A percentile compares a stretch with the other conserved stretches of the same genome.
phyloP scores from a whole-genome alignment of 202 grass and related monocot genomes.

The Digitaria exilis region DNA sequence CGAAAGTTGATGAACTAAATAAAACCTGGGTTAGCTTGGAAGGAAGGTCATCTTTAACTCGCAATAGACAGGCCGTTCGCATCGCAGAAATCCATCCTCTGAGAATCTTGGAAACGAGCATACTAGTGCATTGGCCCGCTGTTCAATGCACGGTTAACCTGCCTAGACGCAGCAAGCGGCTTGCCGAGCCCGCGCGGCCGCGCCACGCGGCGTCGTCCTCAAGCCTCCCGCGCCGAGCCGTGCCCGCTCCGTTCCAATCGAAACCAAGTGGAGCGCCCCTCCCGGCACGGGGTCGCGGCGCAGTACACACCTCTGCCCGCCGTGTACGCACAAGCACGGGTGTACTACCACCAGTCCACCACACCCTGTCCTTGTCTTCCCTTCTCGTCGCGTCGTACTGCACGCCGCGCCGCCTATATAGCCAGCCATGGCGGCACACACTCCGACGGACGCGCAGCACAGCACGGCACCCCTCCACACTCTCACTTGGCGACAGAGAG shows the following conservation, averaged over 20 bases:
- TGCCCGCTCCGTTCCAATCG: neutral
- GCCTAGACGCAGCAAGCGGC: neutral
- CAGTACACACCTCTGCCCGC: slow-evolving; percentile 19
- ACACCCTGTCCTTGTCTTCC: neutral
- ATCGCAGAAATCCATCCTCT: neutral
- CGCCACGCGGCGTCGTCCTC: no score
- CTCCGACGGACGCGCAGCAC: neutral
- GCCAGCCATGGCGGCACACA: neutral
- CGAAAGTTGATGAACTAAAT: no score
- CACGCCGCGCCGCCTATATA: slow-evolving; percentile 3
- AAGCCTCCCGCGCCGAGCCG: neutral
- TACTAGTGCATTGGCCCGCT: neutral
- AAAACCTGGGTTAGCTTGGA: no score
- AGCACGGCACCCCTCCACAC: neutral
- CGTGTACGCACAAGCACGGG: slow-evolving; percentile 3
- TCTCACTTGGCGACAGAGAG: neutral
- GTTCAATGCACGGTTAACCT: neutral
- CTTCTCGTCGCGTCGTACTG: slow-evolving; percentile 20
- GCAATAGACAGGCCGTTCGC: neutral
- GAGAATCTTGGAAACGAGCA: neutral
- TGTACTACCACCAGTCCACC: no score
- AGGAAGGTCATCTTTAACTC: no score
- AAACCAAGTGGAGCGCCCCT: neutral
- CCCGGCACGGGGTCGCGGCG: neutral
- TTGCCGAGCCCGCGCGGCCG: no score